Conservation (phyloP, 2,329 filamentous ascomycete species). For the Verticillium longisporum region DNA sequence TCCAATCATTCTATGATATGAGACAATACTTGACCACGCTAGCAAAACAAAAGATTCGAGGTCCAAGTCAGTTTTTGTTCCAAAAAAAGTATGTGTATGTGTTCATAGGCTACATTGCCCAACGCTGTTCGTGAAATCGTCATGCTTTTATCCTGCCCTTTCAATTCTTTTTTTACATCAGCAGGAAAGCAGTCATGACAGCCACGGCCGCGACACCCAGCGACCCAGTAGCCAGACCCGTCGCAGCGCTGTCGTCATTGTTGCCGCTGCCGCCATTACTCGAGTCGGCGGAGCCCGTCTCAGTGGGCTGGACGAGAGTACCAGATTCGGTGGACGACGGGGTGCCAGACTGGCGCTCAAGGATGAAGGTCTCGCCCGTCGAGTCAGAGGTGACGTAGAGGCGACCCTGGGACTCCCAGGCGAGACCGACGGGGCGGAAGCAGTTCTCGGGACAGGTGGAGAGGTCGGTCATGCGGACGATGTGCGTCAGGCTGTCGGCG, state of each 20-base stretch:
- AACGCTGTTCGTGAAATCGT: not conserved
- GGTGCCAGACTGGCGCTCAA: conserved; percentile 18
- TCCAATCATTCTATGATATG: too few relatives aligned
- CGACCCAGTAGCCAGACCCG: not conserved
- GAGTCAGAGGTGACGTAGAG: conserved; percentile 57
- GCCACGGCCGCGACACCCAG: not conserved
- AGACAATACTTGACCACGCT: too few relatives aligned
- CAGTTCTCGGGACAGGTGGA: conserved; percentile 47
- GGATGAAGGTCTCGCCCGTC: conserved; percentile 60
- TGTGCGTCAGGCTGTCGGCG: conserved; percentile 38
- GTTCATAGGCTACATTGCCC: not conserved
- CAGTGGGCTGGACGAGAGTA: conserved; percentile 1
- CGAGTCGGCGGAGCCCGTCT: not conserved
- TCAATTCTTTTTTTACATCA: not conserved
- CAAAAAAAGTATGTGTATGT: too few relatives aligned
- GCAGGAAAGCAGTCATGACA: not conserved
- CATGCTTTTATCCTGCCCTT: not conserved
- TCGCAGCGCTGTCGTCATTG: not conserved
- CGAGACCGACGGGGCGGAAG: conserved; percentile 57
- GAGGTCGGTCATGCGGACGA: conserved; percentile 49
- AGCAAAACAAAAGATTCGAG: too few relatives aligned
- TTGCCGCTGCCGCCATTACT: not conserved
- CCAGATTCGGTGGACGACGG: conserved; percentile 6
- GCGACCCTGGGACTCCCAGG: conserved; percentile 41
- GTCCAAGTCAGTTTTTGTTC: too few relatives aligned